A percentile compares a stretch with the other conserved stretches of the same genome.
Conservation (phyloP, 768 basidiomycete species). For the Amanita muscaria region DNA sequence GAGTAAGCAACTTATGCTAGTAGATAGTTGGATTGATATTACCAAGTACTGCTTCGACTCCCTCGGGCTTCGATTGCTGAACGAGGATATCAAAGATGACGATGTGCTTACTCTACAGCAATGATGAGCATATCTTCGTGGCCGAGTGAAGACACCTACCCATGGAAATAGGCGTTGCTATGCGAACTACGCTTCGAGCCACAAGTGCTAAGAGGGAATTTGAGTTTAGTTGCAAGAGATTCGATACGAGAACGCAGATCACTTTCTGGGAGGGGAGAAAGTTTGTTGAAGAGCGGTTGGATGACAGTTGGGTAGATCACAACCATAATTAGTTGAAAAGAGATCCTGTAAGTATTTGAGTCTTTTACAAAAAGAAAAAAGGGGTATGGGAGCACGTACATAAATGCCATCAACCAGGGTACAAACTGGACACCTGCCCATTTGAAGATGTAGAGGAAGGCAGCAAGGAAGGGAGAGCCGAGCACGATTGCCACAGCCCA, state of each 20-base stretch:
- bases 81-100: conserved; percentile 98
- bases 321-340: conserved; percentile 80
- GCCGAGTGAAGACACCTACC: conserved; percentile 33
- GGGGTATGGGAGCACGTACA: conserved; percentile 41
- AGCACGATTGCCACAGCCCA: conserved; percentile 64
- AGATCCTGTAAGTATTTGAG: conserved; percentile 38
- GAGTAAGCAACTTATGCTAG: conserved; percentile 3
- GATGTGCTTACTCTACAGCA: conserved; percentile 73
- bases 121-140: background rate
- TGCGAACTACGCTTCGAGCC: conserved; percentile 94
- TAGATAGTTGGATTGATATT: conserved; percentile 11
- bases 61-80: conserved; percentile 80
- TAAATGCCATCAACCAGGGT: conserved; percentile 87
- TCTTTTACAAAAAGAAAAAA: background rate
- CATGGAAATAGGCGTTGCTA: conserved; percentile 96
- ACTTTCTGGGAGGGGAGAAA: conserved; percentile 74
- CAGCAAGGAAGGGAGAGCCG: conserved; percentile 79
- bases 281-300: conserved; percentile 95
- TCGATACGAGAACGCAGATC: conserved; percentile 76
- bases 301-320: conserved; percentile 79
- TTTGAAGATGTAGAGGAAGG: conserved; percentile 81
- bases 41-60: conserved; percentile 94
- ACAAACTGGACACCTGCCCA: conserved; percentile 94
- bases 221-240: conserved; percentile 64
- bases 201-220: conserved; percentile 94